Evolutionary conservation across 352 stramenopile genomes (phyloP).

Genomic region (Thraustochytrium striatum): DNA sequence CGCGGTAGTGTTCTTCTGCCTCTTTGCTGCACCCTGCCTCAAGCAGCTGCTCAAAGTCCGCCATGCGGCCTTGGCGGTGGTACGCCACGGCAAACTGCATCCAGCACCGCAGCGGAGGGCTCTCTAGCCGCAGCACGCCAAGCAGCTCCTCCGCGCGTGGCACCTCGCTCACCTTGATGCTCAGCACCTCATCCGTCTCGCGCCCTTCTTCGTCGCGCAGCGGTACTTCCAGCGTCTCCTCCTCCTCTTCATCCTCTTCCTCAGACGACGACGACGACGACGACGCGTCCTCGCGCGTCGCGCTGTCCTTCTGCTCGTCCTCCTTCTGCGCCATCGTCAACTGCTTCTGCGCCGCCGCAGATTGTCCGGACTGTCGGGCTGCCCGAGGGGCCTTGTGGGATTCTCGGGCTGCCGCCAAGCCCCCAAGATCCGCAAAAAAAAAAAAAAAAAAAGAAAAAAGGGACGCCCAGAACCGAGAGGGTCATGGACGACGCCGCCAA

Average conservation of each 20-base stretch:
- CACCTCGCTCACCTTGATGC: conserved; percentile 1
- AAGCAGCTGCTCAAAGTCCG: conserved; percentile 19
- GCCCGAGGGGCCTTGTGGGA: no score
- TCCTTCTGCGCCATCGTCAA: not conserved
- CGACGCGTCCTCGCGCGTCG: no score
- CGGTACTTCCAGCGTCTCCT: conserved; percentile 23
- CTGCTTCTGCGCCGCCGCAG: no score
- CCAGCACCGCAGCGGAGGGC: conserved; percentile 14
- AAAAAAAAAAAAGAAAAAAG: no score
- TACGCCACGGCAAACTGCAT: conserved; percentile 28
- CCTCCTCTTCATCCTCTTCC: not conserved
- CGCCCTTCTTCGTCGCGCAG: conserved; percentile 21
- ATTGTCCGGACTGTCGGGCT: no score
- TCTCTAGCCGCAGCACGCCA: not conserved
- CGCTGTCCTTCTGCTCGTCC: not conserved
- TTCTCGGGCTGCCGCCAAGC: no score
- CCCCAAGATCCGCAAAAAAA: no score
- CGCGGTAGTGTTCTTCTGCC: conserved; percentile 7
- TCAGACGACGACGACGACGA: no score
- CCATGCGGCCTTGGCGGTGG: conserved; percentile 22
- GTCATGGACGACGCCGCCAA: no score
- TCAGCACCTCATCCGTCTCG: conserved; percentile 36
- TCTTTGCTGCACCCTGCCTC: not conserved
- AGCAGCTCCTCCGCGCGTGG: conserved; percentile 10
- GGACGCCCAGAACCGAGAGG: no score